Evolutionary conservation across 805 yeast genomes (phyloP), one percentile per base, ranked within the genome.

Genomic region (Isabelozyma rhagii): DNA sequence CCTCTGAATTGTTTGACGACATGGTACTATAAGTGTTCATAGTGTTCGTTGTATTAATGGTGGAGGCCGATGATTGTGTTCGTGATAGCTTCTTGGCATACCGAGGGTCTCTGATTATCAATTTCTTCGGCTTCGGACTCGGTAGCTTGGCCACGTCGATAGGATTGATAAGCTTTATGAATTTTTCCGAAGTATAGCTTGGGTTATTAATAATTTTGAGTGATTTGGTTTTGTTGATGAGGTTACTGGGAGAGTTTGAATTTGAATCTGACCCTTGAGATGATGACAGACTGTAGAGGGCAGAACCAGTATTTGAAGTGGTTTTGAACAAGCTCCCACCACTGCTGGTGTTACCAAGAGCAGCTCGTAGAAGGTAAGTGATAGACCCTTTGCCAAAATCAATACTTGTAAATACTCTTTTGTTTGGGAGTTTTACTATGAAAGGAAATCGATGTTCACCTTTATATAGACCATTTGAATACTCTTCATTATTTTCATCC

Each of bases 391-490:
- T 83, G 56, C 92, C 97, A 58, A 91, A 91, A 55, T 83, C 84
- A 25, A 91, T 79, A 46, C 90, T 83, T 18, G 94, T 87, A 64
- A 76, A 85, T 3, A 89, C 78, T 55, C 87, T 80, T 54, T 81
- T 82, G 56, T 77, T 78, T 0, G 97, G 97, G n/a, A 91, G 74
- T 56, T 82, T 85, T 41, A 91, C 87, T 44, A 86, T 81, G 61
- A 91, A 92, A 17, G 96, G 96, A 62, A 92, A 91, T 36, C 89
- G 70, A 66, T 91, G 97, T 61, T 88, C 93, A 41, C 97, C 97
- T 59, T 83, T 82, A 15, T 82, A 79, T n/a, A 87, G 63, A 0
- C 88, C 88, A 50, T 66, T 72, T 13, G 62, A 45, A 48, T 67
- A 65, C 18, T 63, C 69, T n/a, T 54, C 55, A 41, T 64, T 47